Evolutionary conservation across 2,329 filamentous ascomycete species (phyloP).

Genomic region (Colletotrichum spinosum): DNA sequence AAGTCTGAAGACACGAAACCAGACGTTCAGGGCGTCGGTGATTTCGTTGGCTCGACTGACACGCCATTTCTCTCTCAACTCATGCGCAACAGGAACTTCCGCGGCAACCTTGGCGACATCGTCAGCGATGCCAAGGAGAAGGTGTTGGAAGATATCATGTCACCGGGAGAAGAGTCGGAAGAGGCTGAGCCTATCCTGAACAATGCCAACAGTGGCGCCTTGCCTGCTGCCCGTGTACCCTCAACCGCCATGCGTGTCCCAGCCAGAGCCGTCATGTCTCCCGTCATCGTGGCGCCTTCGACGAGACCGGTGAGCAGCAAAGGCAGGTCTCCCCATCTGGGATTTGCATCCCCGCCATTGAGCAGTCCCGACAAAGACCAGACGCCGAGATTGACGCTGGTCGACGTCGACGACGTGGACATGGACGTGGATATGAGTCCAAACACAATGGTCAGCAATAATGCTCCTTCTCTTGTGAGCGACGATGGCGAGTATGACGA

Average conservation of each 20-base stretch:
- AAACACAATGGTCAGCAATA: conserved; percentile 77
- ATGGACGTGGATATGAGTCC: conserved; percentile 75
- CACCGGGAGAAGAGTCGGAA: conserved; percentile 67
- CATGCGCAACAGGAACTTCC: conserved; percentile 71
- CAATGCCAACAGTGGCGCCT: conserved; percentile 40
- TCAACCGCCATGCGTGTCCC: conserved; percentile 66
- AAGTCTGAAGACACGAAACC: conserved; percentile 44
- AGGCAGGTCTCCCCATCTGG: conserved; percentile 55
- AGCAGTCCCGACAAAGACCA: conserved; percentile 39
- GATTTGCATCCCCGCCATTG: conserved; percentile 52
- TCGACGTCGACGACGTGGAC: conserved; percentile 62
- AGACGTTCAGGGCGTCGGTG: conserved; percentile 38
- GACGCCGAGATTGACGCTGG: conserved; percentile 47
- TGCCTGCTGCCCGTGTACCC: conserved; percentile 45
- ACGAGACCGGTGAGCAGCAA: conserved; percentile 69
- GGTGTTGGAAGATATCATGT: conserved; percentile 61
- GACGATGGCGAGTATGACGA: conserved; percentile 84
- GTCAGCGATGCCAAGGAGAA: conserved; percentile 70
- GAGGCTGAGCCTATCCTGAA: conserved; percentile 53
- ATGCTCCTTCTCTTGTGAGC: conserved; percentile 82
- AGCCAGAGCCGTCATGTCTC: conserved; percentile 66
- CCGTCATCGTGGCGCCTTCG: conserved; percentile 54
- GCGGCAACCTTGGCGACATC: conserved; percentile 67
- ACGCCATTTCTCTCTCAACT: conserved; percentile 76
- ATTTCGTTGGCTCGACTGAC: conserved; percentile 66